phyloP scores from a whole-genome alignment of 164 flowering plant genomes.

The Aristolochia fimbriata region DNA sequence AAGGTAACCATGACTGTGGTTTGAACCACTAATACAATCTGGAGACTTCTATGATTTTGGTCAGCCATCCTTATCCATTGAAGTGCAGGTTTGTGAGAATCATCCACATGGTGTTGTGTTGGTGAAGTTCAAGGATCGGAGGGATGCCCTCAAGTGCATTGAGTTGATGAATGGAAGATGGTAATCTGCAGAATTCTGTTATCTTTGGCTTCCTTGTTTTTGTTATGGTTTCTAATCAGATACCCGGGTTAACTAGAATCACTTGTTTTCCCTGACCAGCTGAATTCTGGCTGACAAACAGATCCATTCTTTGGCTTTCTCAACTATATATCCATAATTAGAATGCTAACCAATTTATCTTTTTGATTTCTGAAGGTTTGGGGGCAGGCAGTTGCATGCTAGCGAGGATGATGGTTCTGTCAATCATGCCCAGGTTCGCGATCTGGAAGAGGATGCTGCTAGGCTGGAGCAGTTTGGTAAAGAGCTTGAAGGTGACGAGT shows the following conservation, averaged over 20 bases:
- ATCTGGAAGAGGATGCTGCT: conserved; percentile 52
- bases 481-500: conserved; percentile 71
- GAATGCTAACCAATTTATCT: background rate
- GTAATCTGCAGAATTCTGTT: conserved; percentile 23
- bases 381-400: conserved; percentile 77
- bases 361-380: conserved; percentile 49
- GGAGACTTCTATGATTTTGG: background rate
- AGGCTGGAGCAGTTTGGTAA: conserved; percentile 80
- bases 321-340: background rate
- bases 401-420: conserved; percentile 74
- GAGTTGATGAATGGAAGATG: conserved; percentile 94
- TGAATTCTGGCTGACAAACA: too few species aligned
- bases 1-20: conserved; percentile 35
- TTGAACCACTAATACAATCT: too few species aligned
- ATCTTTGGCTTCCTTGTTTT: too few species aligned
- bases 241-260: too few species aligned
- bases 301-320: background rate
- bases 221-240: too few species aligned
- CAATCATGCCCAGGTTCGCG: conserved; percentile 73
- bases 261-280: too few species aligned
- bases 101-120: conserved; percentile 94
- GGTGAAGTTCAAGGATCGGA: conserved; percentile 75
- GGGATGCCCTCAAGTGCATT: conserved; percentile 79
- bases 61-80: background rate
- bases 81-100: too few species aligned